These are phyloP conservation scores for Oligophagozyma castellii DNA, from an alignment of 1,139 yeast genomes.

Conservation along the genomic window DNA sequence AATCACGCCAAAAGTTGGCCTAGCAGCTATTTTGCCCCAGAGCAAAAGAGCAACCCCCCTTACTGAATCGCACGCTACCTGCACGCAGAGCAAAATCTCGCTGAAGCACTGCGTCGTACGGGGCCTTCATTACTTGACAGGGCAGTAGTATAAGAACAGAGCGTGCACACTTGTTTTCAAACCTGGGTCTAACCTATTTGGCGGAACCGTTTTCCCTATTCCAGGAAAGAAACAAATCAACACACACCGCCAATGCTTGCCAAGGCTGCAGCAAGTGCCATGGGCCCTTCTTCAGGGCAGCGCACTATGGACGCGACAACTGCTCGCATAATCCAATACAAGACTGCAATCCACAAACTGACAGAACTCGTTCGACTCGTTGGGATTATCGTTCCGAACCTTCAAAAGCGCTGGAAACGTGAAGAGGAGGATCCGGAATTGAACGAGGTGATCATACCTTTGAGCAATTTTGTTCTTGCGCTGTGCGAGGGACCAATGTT, in stretches of 20 bases:
- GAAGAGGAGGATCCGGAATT: constrained; percentile 2
- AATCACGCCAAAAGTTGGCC: too few species aligned
- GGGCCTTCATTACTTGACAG: too few species aligned
- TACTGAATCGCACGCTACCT: too few species aligned
- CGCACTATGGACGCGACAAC: constrained; percentile 16
- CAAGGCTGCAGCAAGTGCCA: constrained; percentile 20
- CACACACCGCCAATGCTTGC: constrained; percentile 20
- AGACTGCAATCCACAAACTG: constrained; percentile 15
- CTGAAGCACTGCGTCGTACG: too few species aligned
- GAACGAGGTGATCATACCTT: constrained; percentile 16
- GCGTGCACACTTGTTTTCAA: too few species aligned
- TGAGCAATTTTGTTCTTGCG: constrained; percentile 17
- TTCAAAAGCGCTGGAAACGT: constrained; percentile 6
- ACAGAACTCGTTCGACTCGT: constrained; percentile 14
- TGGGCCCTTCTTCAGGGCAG: constrained; percentile 11
- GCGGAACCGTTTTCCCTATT: too few species aligned
- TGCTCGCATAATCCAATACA: constrained; percentile 19
- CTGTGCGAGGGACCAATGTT: constrained; percentile 20
- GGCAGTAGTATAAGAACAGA: too few species aligned
- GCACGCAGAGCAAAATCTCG: too few species aligned
- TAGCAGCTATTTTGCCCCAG: too few species aligned
- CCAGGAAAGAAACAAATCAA: neutral
- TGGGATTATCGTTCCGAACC: constrained; percentile 11
- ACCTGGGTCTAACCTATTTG: too few species aligned
- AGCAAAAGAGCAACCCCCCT: too few species aligned